Conservation (phyloP, 2,329 filamentous ascomycete species). For the Scytalidium sp. region DNA sequence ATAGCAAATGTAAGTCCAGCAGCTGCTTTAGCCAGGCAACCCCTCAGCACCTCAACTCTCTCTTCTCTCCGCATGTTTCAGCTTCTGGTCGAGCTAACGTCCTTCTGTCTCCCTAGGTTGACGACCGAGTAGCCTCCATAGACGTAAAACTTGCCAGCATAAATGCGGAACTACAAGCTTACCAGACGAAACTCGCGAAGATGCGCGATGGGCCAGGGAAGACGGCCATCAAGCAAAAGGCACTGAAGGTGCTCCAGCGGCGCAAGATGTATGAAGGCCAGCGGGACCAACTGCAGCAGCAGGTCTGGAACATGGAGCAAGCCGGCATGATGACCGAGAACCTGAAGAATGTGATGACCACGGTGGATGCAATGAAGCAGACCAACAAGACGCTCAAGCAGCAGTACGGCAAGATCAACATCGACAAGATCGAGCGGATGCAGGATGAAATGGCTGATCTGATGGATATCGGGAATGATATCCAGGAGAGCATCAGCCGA, state of each 20-base stretch:
- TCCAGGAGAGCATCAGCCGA: slow-evolving; percentile 87
- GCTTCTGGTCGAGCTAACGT: slow-evolving; percentile 14
- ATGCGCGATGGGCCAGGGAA: slow-evolving; percentile 97
- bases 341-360: slow-evolving; percentile 97
- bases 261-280: slow-evolving; percentile 93
- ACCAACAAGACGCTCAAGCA: slow-evolving; percentile 89
- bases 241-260: slow-evolving; percentile 88
- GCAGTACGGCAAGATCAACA: slow-evolving; percentile 96
- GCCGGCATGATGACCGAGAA: slow-evolving; percentile 99
- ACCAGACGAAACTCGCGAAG: slow-evolving; percentile 82
- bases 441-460: slow-evolving; percentile 99
- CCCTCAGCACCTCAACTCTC: slow-evolving; percentile 1
- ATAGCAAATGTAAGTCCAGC: slow-evolving; percentile 66
- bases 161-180: slow-evolving; percentile 83
- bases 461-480: slow-evolving; percentile 97
- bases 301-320: slow-evolving; percentile 99
- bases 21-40: too few relatives aligned
- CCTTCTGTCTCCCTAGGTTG: slow-evolving; percentile 49
- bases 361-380: slow-evolving; percentile 94
- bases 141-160: slow-evolving; percentile 93
- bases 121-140: slow-evolving; percentile 78
- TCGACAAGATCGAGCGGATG: slow-evolving; percentile 95
- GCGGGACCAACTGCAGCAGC: slow-evolving; percentile 87
- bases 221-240: slow-evolving; percentile 87
- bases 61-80: slow-evolving; percentile 1